A percentile compares a stretch with the other conserved stretches of the same genome.
phyloP scores from a whole-genome alignment of 345 rosid genomes.

The Lepidium aucheri region DNA sequence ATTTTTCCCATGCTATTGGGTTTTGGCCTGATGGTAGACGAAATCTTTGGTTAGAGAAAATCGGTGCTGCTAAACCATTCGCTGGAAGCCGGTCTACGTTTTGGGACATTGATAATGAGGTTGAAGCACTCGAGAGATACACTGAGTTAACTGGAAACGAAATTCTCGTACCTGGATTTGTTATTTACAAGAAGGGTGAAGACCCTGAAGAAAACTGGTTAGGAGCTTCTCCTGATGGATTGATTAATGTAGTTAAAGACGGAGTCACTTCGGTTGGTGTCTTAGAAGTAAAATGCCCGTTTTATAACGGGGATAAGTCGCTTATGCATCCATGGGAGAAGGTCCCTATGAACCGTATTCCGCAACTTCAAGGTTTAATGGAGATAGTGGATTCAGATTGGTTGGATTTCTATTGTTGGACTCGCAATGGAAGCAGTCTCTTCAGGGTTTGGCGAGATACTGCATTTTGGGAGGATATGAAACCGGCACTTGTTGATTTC shows the following conservation, averaged over 20 bases:
- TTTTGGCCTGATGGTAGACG: constrained; percentile 49
- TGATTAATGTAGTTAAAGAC: constrained; percentile 30
- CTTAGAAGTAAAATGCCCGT: constrained; percentile 74
- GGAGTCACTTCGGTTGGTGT: constrained; percentile 48
- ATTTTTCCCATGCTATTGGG: constrained; percentile 59
- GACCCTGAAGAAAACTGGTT: constrained; percentile 47
- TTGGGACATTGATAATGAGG: constrained; percentile 27
- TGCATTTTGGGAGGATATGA: constrained; percentile 55
- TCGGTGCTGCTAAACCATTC: constrained; percentile 35
- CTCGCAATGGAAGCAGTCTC: constrained; percentile 55
- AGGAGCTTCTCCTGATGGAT: constrained; percentile 91
- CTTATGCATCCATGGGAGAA: constrained; percentile 51
- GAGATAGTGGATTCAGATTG: constrained; percentile 71
- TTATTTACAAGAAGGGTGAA: neutral
- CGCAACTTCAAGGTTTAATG: constrained; percentile 82
- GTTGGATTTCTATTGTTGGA: constrained; percentile 85
- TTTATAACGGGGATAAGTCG: constrained; percentile 30
- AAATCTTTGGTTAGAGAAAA: constrained; percentile 74
- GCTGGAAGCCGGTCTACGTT: constrained; percentile 15
- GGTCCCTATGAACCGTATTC: constrained; percentile 44
- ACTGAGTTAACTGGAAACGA: constrained; percentile 37
- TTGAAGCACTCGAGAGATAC: constrained; percentile 56
- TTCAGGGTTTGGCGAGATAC: constrained; percentile 42
- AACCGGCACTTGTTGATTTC: constrained; percentile 58
- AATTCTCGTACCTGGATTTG: constrained; percentile 37